Percentiles rank a stretch among this genome's conserved stretches.
These are phyloP conservation scores for Daldinia vernicosa DNA, from an alignment of 495 filamentous ascomycete genomes.

Conservation along the genomic window DNA sequence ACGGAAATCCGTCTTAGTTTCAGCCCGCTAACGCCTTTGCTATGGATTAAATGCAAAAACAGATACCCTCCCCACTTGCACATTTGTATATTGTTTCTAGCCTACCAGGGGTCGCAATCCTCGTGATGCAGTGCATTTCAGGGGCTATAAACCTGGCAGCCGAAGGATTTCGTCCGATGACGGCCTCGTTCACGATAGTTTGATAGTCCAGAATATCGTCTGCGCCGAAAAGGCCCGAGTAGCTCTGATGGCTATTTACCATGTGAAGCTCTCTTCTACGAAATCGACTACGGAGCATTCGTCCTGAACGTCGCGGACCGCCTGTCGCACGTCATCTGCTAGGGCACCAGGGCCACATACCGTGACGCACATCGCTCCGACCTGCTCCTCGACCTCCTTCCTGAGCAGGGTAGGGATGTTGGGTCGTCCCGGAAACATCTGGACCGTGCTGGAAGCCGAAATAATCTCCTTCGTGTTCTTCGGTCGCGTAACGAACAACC, in stretches of 20 bases:
- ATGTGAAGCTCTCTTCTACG: conserved; percentile 88
- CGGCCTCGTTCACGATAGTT: neutral
- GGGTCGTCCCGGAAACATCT: conserved; percentile 85
- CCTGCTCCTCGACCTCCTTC: conserved; percentile 77
- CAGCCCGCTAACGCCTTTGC: conserved; percentile 26
- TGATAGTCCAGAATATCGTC: neutral
- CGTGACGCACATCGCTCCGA: conserved; percentile 89
- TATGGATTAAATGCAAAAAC: conserved; percentile 29
- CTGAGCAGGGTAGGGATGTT: conserved; percentile 78
- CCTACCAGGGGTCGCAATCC: neutral
- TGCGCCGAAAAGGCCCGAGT: neutral
- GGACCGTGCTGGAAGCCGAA: conserved; percentile 75
- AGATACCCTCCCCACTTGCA: neutral
- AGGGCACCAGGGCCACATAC: conserved; percentile 88
- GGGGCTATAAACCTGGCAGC: neutral
- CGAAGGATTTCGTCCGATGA: neutral
- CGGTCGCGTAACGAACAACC: conserved; percentile 88
- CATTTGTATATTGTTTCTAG: neutral
- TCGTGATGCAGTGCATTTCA: neutral
- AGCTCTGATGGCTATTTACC: conserved; percentile 59
- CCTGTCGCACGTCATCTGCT: conserved; percentile 82
- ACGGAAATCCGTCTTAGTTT: neutral
- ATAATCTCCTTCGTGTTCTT: conserved; percentile 75
- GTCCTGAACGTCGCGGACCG: conserved; percentile 72
- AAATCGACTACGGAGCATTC: conserved; percentile 74